These are phyloP conservation scores for Ramichloridium luteum DNA, from an alignment of 2,329 filamentous ascomycete genomes.

Conservation along the genomic window DNA sequence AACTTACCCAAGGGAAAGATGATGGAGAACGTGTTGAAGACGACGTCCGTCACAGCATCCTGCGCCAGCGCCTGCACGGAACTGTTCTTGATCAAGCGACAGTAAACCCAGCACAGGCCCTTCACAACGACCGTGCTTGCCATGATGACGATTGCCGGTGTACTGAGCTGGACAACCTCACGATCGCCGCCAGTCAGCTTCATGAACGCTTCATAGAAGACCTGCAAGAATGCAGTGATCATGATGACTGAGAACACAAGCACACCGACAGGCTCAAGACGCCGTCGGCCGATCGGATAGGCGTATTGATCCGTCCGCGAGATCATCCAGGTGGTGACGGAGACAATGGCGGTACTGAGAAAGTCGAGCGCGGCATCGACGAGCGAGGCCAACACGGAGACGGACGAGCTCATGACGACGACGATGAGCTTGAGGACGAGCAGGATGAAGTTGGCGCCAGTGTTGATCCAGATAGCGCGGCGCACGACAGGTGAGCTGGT, in stretches of 20 bases:
- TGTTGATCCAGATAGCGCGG: constrained; percentile 79
- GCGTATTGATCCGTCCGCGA: constrained; percentile 60
- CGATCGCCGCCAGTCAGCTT: constrained; percentile 50
- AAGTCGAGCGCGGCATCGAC: constrained; percentile 74
- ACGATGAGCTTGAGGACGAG: constrained; percentile 67
- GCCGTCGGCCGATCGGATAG: constrained; percentile 66
- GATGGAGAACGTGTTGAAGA: constrained; percentile 85
- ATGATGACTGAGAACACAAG: constrained; percentile 76
- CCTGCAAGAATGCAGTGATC: constrained; percentile 74
- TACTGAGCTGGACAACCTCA: constrained; percentile 57
- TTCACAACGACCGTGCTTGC: constrained; percentile 69
- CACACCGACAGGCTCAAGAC: constrained; percentile 67
- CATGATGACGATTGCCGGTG: constrained; percentile 71
- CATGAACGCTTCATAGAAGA: constrained; percentile 57
- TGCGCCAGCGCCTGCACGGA: constrained; percentile 69
- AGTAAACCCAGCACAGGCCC: constrained; percentile 75
- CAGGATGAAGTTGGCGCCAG: constrained; percentile 63
- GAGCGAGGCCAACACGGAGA: constrained; percentile 67
- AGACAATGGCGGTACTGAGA: constrained; percentile 68
- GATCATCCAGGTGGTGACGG: constrained; percentile 64
- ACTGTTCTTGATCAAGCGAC: constrained; percentile 71
- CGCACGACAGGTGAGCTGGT: constrained; percentile 64
- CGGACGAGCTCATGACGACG: constrained; percentile 63
- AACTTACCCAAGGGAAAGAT: constrained; percentile 56
- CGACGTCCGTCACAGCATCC: constrained; percentile 60